A percentile compares a stretch with the other conserved stretches of the same genome.
These are phyloP conservation scores for Colletotrichum agaves DNA, from an alignment of 2,329 filamentous ascomycete genomes.

Conservation along the genomic window DNA sequence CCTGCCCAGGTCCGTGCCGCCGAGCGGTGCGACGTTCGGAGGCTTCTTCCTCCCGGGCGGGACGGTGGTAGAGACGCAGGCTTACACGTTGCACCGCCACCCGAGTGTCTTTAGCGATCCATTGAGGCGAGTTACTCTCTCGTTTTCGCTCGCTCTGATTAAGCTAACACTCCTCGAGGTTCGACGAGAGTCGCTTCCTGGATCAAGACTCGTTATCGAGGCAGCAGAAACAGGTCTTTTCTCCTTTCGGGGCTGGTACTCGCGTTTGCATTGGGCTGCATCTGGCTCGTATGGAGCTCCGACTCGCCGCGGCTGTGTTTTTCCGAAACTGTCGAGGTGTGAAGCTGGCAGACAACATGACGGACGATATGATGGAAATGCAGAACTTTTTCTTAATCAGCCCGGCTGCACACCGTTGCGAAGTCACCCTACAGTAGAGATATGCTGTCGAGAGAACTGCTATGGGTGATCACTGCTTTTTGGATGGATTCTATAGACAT, in stretches of 20 bases:
- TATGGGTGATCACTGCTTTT: too few relatives aligned
- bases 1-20: conserved; percentile 54
- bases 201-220: conserved; percentile 17
- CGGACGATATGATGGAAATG: conserved; percentile 49
- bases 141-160: accelerated
- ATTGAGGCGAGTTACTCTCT: conserved; percentile 30
- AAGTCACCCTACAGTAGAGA: conserved; percentile 36
- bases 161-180: not conserved
- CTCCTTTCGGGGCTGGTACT: conserved; percentile 63
- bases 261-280: conserved; percentile 65
- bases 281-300: conserved; percentile 65
- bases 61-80: conserved; percentile 53
- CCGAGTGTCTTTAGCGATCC: conserved; percentile 53
- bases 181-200: conserved; percentile 20
- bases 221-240: conserved; percentile 59
- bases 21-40: conserved; percentile 50
- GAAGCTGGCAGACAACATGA: conserved; percentile 47
- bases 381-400: conserved; percentile 47
- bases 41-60: conserved; percentile 54
- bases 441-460: too few relatives aligned
- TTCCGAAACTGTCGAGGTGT: conserved; percentile 58
- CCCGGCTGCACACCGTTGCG: conserved; percentile 47
- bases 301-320: conserved; percentile 62
- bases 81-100: conserved; percentile 60
- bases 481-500: too few relatives aligned